phyloP scores from a whole-genome alignment of 352 stramenopile genomes.

The Phytophthora aleatoria region DNA sequence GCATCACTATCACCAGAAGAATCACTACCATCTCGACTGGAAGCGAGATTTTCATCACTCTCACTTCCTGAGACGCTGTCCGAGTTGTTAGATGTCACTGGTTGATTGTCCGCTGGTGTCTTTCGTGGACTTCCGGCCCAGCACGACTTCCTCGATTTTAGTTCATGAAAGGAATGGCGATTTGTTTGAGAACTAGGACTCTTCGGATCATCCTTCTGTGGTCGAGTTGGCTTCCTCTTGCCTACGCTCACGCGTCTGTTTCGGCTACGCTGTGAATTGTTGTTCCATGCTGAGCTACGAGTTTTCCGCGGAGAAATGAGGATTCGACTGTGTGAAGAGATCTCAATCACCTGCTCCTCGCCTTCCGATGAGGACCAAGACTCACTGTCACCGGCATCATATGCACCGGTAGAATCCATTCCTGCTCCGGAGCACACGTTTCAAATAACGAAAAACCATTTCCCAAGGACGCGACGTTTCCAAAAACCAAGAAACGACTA shows the following conservation, averaged over 20 bases:
- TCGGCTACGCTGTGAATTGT: slow-evolving; percentile 14
- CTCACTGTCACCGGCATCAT: slow-evolving; percentile 21
- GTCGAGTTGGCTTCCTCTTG: slow-evolving; percentile 8
- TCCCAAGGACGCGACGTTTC: slow-evolving; percentile 28
- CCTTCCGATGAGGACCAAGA: slow-evolving; percentile 33
- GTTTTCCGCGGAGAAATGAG: slow-evolving; percentile 59
- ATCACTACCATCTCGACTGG: slow-evolving; percentile 1
- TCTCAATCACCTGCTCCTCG: slow-evolving; percentile 59
- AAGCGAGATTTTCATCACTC: slow-evolving; percentile 14
- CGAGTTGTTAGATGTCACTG: slow-evolving; percentile 16
- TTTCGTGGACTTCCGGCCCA: slow-evolving; percentile 8
- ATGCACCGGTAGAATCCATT: slow-evolving; percentile 29
- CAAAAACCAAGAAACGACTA: slow-evolving; percentile 22
- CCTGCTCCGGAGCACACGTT: slow-evolving; percentile 10
- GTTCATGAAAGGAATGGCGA: neutral
- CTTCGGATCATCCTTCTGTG: neutral
- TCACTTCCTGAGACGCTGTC: slow-evolving; percentile 20
- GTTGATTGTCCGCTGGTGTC: slow-evolving; percentile 4
- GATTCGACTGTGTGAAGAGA: slow-evolving; percentile 62
- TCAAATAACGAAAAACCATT: slow-evolving; percentile 22
- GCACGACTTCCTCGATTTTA: slow-evolving; percentile 7
- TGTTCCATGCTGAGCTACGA: slow-evolving; percentile 16
- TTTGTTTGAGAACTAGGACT: slow-evolving; percentile 1
- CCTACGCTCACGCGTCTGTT: neutral
- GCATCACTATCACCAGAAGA: slow-evolving; percentile 6